Base-by-base conservation (phyloP, 306 rosid genomes). In the Myrica gale region DNA sequence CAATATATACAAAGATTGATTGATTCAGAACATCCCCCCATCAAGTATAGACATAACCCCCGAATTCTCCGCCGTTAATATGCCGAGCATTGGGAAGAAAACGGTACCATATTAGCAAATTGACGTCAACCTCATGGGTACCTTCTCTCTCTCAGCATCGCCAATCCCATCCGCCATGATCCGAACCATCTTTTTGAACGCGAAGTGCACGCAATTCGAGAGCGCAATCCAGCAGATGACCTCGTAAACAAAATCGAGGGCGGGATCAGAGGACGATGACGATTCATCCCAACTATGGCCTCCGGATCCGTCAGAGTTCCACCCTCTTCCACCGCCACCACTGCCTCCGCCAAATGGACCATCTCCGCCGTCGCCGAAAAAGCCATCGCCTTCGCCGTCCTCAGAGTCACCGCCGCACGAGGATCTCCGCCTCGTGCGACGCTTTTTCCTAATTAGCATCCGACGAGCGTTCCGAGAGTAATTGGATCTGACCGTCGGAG, bases 191-290 rank as follows among this genome's bases (percentile, higher is more conserved):
- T 78, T 94, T 82, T 94, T 90, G 74, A 92, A 79, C 11, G 98
- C 90, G 74, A 90, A 94, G 80, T 92, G 96, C 82, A 94, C 74
- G 72, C 98, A 94, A 76, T 90, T 92, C 74, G 92, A 89, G 0
- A 94, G 90, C 80, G 88, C 88, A 46, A 94, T 92, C 97, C 97
- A 92, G 13, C 88, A 89, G 23, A 94, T 75, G 80, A 90, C 96
- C 84, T 90, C 90, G 80, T 92, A 94, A 65, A 94, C 89, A 63
- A 94, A 94, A 84, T 92, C 89, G 32, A 90, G 85, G 3, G 97
- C 96, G 15, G 97, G 95, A 60, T 89, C 96, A 6, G 89, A 82
- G 73, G 84, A 54, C 5, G 97, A 91, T 3, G 95, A 81, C 4
- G 92, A 83, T 0, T 85, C 96, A 26, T 92, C 96, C 93, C 93